A percentile compares a stretch with the other conserved stretches of the same genome.
Evolutionary conservation across 192 early-diverging fungal genomes (phyloP).

Genomic region (Linnemannia zychae): DNA sequence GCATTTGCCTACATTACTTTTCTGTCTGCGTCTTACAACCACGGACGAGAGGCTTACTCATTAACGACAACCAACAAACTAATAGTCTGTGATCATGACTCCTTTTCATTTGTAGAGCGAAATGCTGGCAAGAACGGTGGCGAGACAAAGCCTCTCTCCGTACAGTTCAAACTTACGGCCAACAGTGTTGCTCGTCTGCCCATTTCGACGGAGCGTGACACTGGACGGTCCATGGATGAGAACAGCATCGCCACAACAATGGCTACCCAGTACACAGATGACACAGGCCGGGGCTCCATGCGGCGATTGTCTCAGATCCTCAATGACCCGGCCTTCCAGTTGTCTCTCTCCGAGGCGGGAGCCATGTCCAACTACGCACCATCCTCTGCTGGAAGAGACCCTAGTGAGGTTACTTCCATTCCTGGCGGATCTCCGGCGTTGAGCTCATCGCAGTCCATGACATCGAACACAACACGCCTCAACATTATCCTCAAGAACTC

Average conservation of each 20-base stretch:
- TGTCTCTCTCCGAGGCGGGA: constrained; percentile 20
- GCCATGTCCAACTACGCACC: constrained; percentile 31
- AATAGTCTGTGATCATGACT: constrained; percentile 23
- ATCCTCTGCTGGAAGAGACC: constrained; percentile 30
- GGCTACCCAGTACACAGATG: constrained; percentile 13
- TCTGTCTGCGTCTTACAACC: not conserved
- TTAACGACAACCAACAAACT: constrained; percentile 23
- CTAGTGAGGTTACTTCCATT: constrained; percentile 7
- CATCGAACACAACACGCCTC: constrained; percentile 70
- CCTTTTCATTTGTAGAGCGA: constrained; percentile 25
- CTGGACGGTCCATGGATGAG: constrained; percentile 28
- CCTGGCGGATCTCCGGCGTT: not conserved
- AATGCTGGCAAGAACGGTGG: constrained; percentile 11
- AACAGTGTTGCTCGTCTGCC: constrained; percentile 31
- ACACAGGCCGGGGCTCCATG: not conserved
- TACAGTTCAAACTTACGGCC: constrained; percentile 39
- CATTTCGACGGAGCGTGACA: constrained; percentile 24
- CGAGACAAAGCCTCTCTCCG: constrained; percentile 27
- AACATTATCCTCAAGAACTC: constrained; percentile 71
- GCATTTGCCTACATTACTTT: not conserved
- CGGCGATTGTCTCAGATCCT: constrained; percentile 46
- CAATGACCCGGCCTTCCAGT: constrained; percentile 48
- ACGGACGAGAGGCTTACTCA: constrained; percentile 18
- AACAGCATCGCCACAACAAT: not conserved
- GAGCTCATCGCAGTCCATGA: constrained; percentile 26